Evolutionary conservation across 2,329 filamentous ascomycete genomes (phyloP).

Genomic region (Neofusicoccum sp.): DNA sequence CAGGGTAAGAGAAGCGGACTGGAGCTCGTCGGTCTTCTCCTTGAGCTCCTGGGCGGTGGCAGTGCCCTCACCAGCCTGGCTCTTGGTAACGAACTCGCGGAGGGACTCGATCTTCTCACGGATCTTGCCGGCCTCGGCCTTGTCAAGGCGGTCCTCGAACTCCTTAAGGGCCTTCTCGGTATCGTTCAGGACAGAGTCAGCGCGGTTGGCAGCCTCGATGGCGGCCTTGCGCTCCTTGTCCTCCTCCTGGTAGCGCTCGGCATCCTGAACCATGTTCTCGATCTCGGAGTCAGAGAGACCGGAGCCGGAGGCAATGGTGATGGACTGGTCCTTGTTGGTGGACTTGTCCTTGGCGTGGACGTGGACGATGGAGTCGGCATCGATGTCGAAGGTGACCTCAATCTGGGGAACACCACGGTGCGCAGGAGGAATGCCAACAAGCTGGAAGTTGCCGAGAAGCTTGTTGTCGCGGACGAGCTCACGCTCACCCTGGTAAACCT

Average conservation of each 20-base stretch:
- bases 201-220: constrained; percentile 96
- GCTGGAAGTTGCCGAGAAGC: constrained; percentile 98
- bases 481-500: constrained; percentile 99
- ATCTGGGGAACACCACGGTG: constrained; percentile 95
- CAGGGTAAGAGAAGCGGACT: constrained; percentile 90
- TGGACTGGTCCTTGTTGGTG: constrained; percentile 98
- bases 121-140: constrained; percentile 89
- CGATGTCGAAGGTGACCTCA: constrained; percentile 98
- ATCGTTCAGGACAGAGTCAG: constrained; percentile 93
- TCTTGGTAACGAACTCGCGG: constrained; percentile 89
- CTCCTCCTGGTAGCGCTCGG: constrained; percentile 89
- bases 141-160: constrained; percentile 93
- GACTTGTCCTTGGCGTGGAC: constrained; percentile 99
- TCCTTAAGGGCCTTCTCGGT: constrained; percentile 98
- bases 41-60: constrained; percentile 91
- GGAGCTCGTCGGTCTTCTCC: constrained; percentile 97
- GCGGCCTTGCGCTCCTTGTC: constrained; percentile 96
- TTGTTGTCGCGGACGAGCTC: constrained; percentile 99
- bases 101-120: constrained; percentile 86
- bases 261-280: constrained; percentile 95
- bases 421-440: constrained; percentile 92
- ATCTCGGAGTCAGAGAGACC: constrained; percentile 95
- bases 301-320: constrained; percentile 96
- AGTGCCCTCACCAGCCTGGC: constrained; percentile 84
- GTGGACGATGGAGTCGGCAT: constrained; percentile 96